Conservation (phyloP, 257 asterid genomes). For the Scutellaria baicalensis region DNA sequence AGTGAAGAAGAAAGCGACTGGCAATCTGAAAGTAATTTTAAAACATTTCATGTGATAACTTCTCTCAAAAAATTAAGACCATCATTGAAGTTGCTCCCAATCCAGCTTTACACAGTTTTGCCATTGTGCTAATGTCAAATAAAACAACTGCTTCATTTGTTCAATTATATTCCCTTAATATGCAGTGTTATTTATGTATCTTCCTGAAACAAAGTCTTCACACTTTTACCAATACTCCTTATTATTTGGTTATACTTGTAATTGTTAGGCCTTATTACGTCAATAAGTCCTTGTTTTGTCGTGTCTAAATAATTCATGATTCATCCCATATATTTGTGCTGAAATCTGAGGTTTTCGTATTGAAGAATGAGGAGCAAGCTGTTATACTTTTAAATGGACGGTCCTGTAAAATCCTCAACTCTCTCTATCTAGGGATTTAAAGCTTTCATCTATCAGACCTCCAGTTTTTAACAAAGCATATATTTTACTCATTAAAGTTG, state of each 20-base stretch:
- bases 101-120: background rate
- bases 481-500: background rate
- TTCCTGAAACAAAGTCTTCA: background rate
- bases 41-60: conserved; percentile 4
- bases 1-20: conserved; percentile 85
- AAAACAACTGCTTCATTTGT: background rate
- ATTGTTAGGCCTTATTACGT: conserved; percentile 9
- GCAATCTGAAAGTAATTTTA: conserved; percentile 68
- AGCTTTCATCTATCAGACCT: background rate
- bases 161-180: background rate
- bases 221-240: background rate
- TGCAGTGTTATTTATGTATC: background rate
- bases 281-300: background rate
- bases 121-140: background rate
- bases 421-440: background rate
- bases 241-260: background rate
- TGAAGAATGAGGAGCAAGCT: background rate
- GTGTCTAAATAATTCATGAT: background rate
- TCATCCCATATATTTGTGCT: background rate
- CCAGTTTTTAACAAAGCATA: background rate
- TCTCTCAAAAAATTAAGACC: background rate
- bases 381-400: background rate
- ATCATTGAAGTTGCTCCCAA: background rate
- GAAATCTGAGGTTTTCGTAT: background rate
- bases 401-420: background rate